Conservation (phyloP, 495 filamentous ascomycete species). For the Penicillium riverlandense region DNA sequence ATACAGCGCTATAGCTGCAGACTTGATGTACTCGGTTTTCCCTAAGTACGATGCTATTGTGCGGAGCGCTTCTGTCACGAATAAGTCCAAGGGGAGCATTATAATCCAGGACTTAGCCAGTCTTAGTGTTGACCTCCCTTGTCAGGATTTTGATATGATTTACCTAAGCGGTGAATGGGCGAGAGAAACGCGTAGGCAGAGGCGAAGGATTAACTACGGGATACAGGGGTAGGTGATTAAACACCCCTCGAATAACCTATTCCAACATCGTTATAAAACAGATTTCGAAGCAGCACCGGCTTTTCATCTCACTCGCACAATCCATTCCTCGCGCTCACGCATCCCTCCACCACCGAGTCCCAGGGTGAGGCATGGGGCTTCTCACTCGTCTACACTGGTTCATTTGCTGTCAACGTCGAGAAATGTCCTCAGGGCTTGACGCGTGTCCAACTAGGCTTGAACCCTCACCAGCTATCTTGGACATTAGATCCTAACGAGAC, state of each 20-base stretch:
- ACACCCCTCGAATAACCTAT: too few species aligned
- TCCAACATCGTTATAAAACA: too few species aligned
- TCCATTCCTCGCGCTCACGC: constrained; percentile 44
- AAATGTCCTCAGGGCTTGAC: constrained; percentile 48
- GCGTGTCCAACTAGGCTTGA: constrained; percentile 43
- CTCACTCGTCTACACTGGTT: constrained; percentile 47
- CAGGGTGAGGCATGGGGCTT: constrained; percentile 48
- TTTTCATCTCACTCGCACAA: constrained; percentile 50
- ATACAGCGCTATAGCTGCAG: constrained; percentile 40
- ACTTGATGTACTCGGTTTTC: constrained; percentile 49
- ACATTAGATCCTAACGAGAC: constrained; percentile 35
- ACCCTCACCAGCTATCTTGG: constrained; percentile 45
- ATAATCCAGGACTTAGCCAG: constrained; percentile 43
- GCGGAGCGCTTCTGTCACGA: constrained; percentile 45
- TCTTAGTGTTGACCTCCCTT: constrained; percentile 45
- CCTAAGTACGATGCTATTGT: constrained; percentile 44
- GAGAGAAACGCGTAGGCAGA: constrained; percentile 34
- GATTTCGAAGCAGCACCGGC: constrained; percentile 43
- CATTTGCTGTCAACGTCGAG: constrained; percentile 44
- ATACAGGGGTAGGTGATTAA: constrained; percentile 19
- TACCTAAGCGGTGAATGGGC: constrained; percentile 48
- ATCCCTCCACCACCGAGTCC: constrained; percentile 44
- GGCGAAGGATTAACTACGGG: constrained; percentile 28
- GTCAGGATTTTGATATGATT: constrained; percentile 47
- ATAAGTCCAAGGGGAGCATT: constrained; percentile 37